These are phyloP conservation scores for Syzygium grande DNA, from an alignment of 345 rosid genomes.

Conservation along the genomic window DNA sequence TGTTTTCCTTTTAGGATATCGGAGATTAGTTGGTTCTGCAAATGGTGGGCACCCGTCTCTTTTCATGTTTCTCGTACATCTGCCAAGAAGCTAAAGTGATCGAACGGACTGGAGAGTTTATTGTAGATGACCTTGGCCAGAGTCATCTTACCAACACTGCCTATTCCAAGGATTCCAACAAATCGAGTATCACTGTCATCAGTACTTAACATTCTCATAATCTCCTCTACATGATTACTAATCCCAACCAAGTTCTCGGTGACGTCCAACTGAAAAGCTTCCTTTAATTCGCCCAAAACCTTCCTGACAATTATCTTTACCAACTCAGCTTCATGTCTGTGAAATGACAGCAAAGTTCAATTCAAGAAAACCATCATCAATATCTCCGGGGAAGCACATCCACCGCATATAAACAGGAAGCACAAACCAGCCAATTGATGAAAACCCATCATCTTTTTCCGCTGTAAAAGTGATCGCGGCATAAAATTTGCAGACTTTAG, in stretches of 20 bases:
- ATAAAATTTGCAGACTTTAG: neutral
- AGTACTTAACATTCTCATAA: neutral
- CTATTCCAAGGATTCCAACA: neutral
- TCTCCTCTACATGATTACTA: neutral
- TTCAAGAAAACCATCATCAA: neutral
- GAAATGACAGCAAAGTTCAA: neutral
- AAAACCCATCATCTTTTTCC: neutral
- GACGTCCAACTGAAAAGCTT: neutral
- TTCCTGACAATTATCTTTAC: neutral
- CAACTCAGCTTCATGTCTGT: neutral
- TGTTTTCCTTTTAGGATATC: neutral
- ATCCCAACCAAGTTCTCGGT: neutral
- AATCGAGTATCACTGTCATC: neutral
- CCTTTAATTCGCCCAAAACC: neutral
- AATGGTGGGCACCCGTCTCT: neutral
- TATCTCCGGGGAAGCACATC: neutral
- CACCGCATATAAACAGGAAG: neutral
- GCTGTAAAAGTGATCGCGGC: neutral
- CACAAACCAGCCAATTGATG: neutral
- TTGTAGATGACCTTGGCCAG: constrained; percentile 1
- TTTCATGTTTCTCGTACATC: neutral
- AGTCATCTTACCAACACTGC: constrained; percentile 1
- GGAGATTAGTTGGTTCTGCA: neutral
- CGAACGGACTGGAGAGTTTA: neutral
- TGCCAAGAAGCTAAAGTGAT: neutral